Evolutionary conservation across 2,329 filamentous ascomycete species (phyloP).

Genomic region (Claviceps purpurea): DNA sequence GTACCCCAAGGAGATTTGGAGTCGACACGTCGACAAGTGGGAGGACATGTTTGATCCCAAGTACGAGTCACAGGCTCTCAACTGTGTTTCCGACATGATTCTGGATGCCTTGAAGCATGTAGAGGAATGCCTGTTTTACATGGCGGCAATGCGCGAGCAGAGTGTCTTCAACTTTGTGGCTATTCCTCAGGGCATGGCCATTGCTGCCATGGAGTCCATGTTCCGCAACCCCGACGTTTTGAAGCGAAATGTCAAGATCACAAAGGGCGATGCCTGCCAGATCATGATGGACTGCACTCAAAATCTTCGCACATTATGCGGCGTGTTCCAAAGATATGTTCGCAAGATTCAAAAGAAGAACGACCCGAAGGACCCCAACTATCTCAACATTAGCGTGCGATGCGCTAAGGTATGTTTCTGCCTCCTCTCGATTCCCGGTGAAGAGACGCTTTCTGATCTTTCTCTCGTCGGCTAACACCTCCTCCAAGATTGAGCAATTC

Average conservation of each 20-base stretch:
- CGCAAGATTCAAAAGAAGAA: slow-evolving; percentile 87
- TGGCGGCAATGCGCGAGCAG: slow-evolving; percentile 87
- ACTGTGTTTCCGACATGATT: slow-evolving; percentile 89
- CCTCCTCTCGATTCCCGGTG: not conserved
- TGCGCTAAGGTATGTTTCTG: slow-evolving; percentile 59
- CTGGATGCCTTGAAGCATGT: slow-evolving; percentile 74
- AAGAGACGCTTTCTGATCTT: not conserved
- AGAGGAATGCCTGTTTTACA: slow-evolving; percentile 94
- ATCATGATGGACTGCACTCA: slow-evolving; percentile 90
- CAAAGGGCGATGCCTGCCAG: slow-evolving; percentile 82
- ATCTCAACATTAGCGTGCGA: slow-evolving; percentile 77
- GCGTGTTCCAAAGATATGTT: slow-evolving; percentile 66
- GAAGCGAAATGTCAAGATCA: slow-evolving; percentile 85
- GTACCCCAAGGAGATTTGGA: slow-evolving; percentile 96
- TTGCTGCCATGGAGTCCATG: slow-evolving; percentile 80
- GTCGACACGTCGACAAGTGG: slow-evolving; percentile 81
- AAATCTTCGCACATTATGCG: slow-evolving; percentile 68
- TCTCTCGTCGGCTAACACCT: not conserved
- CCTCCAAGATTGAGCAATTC: slow-evolving; percentile 71
- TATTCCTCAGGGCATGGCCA: slow-evolving; percentile 94
- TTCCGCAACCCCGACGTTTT: slow-evolving; percentile 88
- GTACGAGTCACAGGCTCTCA: slow-evolving; percentile 62
- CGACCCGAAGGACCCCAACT: slow-evolving; percentile 84
- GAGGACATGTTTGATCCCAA: slow-evolving; percentile 80
- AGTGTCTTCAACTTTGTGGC: slow-evolving; percentile 98